phyloP scores from a whole-genome alignment of 345 rosid genomes.

The Moricandia moricandioides region DNA sequence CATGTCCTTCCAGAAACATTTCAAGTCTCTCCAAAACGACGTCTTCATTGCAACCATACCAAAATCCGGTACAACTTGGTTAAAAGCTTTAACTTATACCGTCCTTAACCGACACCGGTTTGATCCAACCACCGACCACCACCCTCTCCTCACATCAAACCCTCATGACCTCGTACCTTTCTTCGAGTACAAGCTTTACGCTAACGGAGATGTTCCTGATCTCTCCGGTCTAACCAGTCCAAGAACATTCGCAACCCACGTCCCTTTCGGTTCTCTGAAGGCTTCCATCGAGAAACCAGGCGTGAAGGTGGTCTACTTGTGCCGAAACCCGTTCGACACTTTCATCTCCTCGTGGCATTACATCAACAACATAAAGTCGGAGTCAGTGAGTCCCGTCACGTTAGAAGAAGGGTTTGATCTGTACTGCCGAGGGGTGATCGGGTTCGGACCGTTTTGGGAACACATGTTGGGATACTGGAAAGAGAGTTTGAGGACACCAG shows the following conservation, averaged over 20 bases:
- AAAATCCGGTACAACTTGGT: slow-evolving; percentile 63
- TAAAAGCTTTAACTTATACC: slow-evolving; percentile 48
- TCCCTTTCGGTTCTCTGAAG: slow-evolving; percentile 40
- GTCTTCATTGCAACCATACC: slow-evolving; percentile 48
- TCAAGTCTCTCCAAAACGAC: slow-evolving; percentile 32
- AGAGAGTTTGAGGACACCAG: slow-evolving; percentile 44
- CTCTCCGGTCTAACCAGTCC: slow-evolving; percentile 40
- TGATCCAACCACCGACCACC: slow-evolving; percentile 26
- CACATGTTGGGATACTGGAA: slow-evolving; percentile 56
- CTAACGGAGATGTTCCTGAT: slow-evolving; percentile 40
- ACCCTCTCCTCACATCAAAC: slow-evolving; percentile 48
- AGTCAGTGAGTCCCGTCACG: slow-evolving; percentile 19
- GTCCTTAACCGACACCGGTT: slow-evolving; percentile 36
- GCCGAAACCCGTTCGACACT: slow-evolving; percentile 51
- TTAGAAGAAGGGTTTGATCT: slow-evolving; percentile 47
- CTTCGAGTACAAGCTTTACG: slow-evolving; percentile 49
- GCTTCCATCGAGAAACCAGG: slow-evolving; percentile 33
- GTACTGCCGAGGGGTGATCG: slow-evolving; percentile 46
- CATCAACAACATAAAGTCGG: slow-evolving; percentile 28
- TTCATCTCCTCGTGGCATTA: slow-evolving; percentile 54
- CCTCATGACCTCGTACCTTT: slow-evolving; percentile 65
- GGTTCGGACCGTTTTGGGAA: slow-evolving; percentile 54
- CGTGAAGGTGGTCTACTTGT: slow-evolving; percentile 44
- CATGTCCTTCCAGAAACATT: slow-evolving; percentile 47
- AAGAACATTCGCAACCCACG: slow-evolving; percentile 48